Evolutionary conservation across 768 basidiomycete genomes (phyloP).

Genomic region (Rhizopogon vesiculosus): DNA sequence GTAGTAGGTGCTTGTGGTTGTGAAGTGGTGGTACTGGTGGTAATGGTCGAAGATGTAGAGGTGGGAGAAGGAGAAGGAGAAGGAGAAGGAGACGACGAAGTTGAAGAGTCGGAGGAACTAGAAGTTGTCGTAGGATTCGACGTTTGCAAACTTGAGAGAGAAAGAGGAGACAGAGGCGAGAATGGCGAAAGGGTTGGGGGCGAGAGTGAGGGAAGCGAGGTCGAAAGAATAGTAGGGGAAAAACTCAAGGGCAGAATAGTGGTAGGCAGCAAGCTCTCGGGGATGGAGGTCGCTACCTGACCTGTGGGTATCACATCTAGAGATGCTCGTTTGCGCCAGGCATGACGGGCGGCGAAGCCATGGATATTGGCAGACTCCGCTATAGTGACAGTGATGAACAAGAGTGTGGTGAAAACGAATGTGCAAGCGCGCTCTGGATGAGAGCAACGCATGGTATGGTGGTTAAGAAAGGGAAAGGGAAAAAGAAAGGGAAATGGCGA

Average conservation of each 20-base stretch:
- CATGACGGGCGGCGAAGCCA: background rate
- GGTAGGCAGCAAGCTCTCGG: background rate
- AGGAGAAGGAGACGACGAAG: background rate
- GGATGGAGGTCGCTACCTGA: too few relatives aligned
- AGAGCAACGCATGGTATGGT: background rate
- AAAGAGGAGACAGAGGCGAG: background rate
- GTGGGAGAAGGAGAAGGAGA: background rate
- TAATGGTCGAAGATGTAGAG: background rate
- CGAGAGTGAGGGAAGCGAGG: background rate
- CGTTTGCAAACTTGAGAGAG: background rate
- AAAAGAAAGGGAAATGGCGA: too few relatives aligned
- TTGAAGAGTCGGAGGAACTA: background rate
- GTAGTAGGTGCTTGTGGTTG: background rate
- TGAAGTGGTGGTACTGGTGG: background rate
- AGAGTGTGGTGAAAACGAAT: slow-evolving; percentile 8
- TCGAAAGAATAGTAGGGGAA: background rate
- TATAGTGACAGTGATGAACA: background rate
- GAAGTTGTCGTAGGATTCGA: background rate
- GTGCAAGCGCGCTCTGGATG: background rate
- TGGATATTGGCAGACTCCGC: background rate
- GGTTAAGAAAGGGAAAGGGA: background rate
- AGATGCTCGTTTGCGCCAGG: slow-evolving; percentile 3
- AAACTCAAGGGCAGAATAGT: background rate
- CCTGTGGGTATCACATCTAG: background rate
- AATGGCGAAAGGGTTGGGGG: background rate